phyloP scores from a whole-genome alignment of 129 eudicot genomes.

The Daucus carota region DH1_v3.0 NC_030381.2:38347001-38347500 shows the following conservation, averaged over 20 bases:
- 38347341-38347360: constrained; percentile 5
- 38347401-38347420: constrained; percentile 4
- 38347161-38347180: constrained; percentile 82
- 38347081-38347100: constrained; percentile 1
- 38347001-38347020: not conserved
- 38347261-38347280: not conserved
- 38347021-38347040: not conserved
- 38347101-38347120: constrained; percentile 90
- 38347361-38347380: not conserved
- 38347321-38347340: constrained; percentile 8
- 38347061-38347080: not conserved
- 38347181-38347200: constrained; percentile 32
- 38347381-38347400: constrained; percentile 8
- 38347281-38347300: not conserved
- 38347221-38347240: not conserved
- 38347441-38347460: not conserved
- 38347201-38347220: not conserved
- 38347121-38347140: constrained; percentile 94
- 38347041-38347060: not conserved
- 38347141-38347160: constrained; percentile 89
- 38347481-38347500: constrained; percentile 4
- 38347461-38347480: not conserved
- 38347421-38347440: not conserved
- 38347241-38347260: not conserved
- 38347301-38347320: constrained; percentile 3